These are phyloP conservation scores for Euphorbia celastroides DNA, from an alignment of 441 rosid species.

Conservation along the genomic window DNA sequence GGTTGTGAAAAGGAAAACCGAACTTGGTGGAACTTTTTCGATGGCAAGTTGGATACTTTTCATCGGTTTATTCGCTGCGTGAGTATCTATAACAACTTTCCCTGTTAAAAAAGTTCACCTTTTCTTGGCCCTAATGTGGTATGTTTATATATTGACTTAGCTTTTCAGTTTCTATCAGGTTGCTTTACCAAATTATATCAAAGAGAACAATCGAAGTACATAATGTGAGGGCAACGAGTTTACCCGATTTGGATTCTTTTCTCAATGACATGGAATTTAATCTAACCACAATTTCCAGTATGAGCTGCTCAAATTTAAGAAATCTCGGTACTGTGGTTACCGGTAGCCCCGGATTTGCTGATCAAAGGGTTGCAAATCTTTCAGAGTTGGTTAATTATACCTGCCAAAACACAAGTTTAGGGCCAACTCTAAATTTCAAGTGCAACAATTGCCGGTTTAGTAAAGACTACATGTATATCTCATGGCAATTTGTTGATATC, in stretches of 20 bases:
- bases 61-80: conserved; percentile 90
- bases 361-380: conserved; percentile 46
- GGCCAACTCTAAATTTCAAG: conserved; percentile 72
- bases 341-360: conserved; percentile 65
- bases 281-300: conserved; percentile 76
- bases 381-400: conserved; percentile 48
- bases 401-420: conserved; percentile 67
- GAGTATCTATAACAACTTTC: conserved; percentile 34
- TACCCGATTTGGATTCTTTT: conserved; percentile 68
- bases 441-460: conserved; percentile 57
- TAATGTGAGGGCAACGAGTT: conserved; percentile 76
- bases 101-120: not conserved
- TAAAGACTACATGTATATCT: conserved; percentile 58
- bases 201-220: conserved; percentile 85
- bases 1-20: conserved; percentile 86
- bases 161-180: conserved; percentile 68
- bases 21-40: conserved; percentile 90
- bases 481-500: conserved; percentile 88
- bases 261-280: conserved; percentile 76
- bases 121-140: conserved; percentile 13
- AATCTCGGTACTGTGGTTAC: conserved; percentile 52
- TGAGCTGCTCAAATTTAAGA: conserved; percentile 80
- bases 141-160: conserved; percentile 1
- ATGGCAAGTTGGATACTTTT: conserved; percentile 96
- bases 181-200: conserved; percentile 88